Percentiles rank a stretch among this genome's conserved stretches.
Evolutionary conservation across 2,329 filamentous ascomycete genomes (phyloP).

Genomic region (Trichoderma harzianum): DNA sequence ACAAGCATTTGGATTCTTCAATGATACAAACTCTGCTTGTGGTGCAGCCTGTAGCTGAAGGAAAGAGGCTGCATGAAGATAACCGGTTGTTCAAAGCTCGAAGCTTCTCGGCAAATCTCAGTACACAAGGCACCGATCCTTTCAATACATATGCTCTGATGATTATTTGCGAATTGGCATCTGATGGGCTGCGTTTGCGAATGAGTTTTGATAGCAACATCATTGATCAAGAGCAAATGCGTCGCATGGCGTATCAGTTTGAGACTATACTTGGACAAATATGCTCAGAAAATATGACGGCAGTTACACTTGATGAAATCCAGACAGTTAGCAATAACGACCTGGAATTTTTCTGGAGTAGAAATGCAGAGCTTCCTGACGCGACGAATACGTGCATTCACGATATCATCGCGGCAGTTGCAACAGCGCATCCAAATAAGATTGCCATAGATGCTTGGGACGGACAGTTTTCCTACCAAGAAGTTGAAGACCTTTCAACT

Average conservation of each 20-base stretch:
- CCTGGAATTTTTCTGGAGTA: neutral
- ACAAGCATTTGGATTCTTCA: neutral
- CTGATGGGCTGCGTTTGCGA: neutral
- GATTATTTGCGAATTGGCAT: conserved; percentile 8
- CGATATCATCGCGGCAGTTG: neutral
- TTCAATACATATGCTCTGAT: conserved; percentile 13
- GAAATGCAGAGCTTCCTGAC: neutral
- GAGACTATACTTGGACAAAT: conserved; percentile 10
- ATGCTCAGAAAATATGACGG: neutral
- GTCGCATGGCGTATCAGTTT: conserved; percentile 4
- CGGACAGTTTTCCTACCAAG: neutral
- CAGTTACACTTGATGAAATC: neutral
- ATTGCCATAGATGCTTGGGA: conserved; percentile 12
- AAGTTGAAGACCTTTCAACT: conserved; percentile 8
- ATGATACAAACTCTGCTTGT: conserved; percentile 13
- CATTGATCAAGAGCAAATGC: neutral
- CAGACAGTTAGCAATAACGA: neutral
- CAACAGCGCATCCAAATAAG: neutral
- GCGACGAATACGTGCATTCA: neutral
- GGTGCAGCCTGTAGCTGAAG: conserved; percentile 3
- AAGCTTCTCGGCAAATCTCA: conserved; percentile 7
- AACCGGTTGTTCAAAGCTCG: conserved; percentile 8
- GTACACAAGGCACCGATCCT: conserved; percentile 9
- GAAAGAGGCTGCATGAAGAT: conserved; percentile 10
- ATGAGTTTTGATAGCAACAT: conserved; percentile 10